Evolutionary conservation across 805 yeast species (phyloP).

Genomic region (Zygoascus tannicola): DNA sequence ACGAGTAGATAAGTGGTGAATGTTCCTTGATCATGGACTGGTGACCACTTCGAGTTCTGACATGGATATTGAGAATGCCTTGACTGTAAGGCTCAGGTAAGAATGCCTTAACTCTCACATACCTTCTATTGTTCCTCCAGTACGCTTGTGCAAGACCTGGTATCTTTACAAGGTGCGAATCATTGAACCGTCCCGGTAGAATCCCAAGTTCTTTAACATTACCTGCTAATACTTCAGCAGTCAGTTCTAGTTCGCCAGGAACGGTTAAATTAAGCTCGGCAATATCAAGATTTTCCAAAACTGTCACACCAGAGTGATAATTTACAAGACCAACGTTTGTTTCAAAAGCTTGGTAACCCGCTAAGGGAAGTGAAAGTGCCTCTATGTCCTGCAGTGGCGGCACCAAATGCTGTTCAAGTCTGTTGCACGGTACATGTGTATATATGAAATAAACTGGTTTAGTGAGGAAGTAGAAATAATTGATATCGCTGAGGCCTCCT

Average conservation of each 20-base stretch:
- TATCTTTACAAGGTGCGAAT: conserved; percentile 27
- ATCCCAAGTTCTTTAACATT: conserved; percentile 6
- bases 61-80: conserved; percentile 69
- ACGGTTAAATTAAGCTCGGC: conserved; percentile 68
- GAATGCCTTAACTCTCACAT: conserved; percentile 70
- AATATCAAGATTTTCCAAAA: conserved; percentile 64
- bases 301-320: conserved; percentile 69
- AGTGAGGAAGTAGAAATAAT: conserved; percentile 57
- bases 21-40: conserved; percentile 2
- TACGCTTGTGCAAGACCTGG: conserved; percentile 68
- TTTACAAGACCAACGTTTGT: conserved; percentile 50
- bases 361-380: conserved; percentile 73
- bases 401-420: conserved; percentile 72
- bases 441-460: conserved; percentile 68
- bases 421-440: conserved; percentile 78
- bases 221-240: conserved; percentile 34
- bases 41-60: conserved; percentile 47
- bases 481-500: conserved; percentile 14
- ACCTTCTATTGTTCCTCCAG: conserved; percentile 56
- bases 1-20: conserved; percentile 53
- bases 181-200: conserved; percentile 9
- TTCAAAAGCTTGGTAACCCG: conserved; percentile 70
- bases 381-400: conserved; percentile 76
- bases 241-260: conserved; percentile 63
- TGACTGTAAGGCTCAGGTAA: conserved; percentile 59